Percentiles rank a stretch among this genome's conserved stretches.
These are phyloP conservation scores for Pseudogymnoascus destructans DNA, from an alignment of 2,329 filamentous ascomycete species.

Conservation along the genomic window DNA sequence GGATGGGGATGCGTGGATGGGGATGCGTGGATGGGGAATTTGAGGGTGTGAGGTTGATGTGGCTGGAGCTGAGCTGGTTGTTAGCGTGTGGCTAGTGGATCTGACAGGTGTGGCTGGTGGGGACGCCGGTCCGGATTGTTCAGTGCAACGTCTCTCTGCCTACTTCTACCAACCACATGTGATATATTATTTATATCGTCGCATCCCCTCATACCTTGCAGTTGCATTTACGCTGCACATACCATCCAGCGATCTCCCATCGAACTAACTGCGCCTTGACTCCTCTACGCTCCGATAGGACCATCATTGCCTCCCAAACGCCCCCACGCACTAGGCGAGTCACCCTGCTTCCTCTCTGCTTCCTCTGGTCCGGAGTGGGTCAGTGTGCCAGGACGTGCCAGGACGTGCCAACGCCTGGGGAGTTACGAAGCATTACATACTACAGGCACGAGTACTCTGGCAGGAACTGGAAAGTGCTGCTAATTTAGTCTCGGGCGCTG, in stretches of 20 bases:
- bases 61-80: constrained; percentile 1
- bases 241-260: neutral
- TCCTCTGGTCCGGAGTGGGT: constrained; percentile 6
- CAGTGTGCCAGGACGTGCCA: neutral
- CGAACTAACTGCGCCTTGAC: neutral
- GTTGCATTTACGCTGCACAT: neutral
- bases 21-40: neutral
- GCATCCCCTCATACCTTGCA: neutral
- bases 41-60: constrained; percentile 1
- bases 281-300: neutral
- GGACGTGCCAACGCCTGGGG: neutral
- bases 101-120: neutral
- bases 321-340: neutral
- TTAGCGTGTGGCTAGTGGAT: neutral
- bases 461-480: neutral
- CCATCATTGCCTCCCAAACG: neutral
- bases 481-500: neutral
- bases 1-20: too few relatives aligned
- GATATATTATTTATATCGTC: neutral
- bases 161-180: neutral
- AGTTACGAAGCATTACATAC: neutral
- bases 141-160: neutral
- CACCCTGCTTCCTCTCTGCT: constrained; percentile 7
- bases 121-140: neutral
- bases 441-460: neutral